phyloP scores from a whole-genome alignment of 805 yeast species.

The Huiozyma sinensis region DNA sequence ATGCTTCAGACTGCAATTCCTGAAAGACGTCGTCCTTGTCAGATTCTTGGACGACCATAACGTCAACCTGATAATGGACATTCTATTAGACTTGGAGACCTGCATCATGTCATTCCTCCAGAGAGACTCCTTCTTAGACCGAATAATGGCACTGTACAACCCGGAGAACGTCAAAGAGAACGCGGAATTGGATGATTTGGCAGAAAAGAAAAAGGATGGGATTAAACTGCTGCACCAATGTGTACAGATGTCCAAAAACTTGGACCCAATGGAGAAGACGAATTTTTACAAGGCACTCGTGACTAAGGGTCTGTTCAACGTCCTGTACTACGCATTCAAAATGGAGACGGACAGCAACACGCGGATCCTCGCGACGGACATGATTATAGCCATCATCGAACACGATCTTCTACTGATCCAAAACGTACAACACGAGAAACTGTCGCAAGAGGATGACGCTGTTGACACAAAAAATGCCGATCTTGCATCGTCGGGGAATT shows the following conservation, averaged over 20 bases:
- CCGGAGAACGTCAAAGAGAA: slow-evolving; percentile 3
- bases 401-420: slow-evolving; percentile 63
- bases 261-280: slow-evolving; percentile 53
- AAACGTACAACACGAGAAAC: slow-evolving; percentile 19
- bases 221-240: slow-evolving; percentile 73
- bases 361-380: slow-evolving; percentile 67
- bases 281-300: slow-evolving; percentile 56
- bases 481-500: background rate
- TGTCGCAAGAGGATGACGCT: slow-evolving; percentile 3
- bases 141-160: slow-evolving; percentile 49
- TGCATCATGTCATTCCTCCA: slow-evolving; percentile 27
- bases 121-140: slow-evolving; percentile 37
- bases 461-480: background rate
- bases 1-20: slow-evolving; percentile 67
- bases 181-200: slow-evolving; percentile 5
- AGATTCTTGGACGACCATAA: slow-evolving; percentile 74
- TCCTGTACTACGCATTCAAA: slow-evolving; percentile 61
- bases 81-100: slow-evolving; percentile 24
- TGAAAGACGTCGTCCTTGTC: slow-evolving; percentile 80
- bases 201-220: slow-evolving; percentile 49
- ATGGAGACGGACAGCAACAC: slow-evolving; percentile 33
- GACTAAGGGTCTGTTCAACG: slow-evolving; percentile 55
- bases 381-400: slow-evolving; percentile 70
- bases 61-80: slow-evolving; percentile 47
- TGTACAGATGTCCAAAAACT: slow-evolving; percentile 58